Conservation (phyloP, 768 basidiomycete genomes). For the Gautieria morchelliformis region DNA sequence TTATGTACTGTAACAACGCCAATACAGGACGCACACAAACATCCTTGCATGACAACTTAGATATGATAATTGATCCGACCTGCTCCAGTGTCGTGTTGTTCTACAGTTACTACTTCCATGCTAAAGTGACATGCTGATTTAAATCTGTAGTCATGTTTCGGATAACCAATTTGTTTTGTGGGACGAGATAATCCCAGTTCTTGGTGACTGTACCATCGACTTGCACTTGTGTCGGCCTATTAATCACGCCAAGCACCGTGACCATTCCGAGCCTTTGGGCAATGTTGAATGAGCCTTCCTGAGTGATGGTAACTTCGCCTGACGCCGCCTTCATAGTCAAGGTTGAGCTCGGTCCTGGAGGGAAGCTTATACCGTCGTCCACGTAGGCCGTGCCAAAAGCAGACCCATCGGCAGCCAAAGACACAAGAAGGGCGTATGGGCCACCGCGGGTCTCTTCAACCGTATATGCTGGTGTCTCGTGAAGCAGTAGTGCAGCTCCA, state of each 20-base stretch:
- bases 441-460: slow-evolving; percentile 53
- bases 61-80: no score
- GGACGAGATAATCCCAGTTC: slow-evolving; percentile 31
- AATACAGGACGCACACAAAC: no score
- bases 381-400: slow-evolving; percentile 56
- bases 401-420: slow-evolving; percentile 34
- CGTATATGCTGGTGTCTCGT: slow-evolving; percentile 57
- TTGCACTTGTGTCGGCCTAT: slow-evolving; percentile 29
- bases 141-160: slow-evolving; percentile 30
- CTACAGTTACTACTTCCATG: slow-evolving; percentile 22
- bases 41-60: no score
- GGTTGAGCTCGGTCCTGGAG: slow-evolving; percentile 43
- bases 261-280: slow-evolving; percentile 39
- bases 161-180: slow-evolving; percentile 34
- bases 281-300: slow-evolving; percentile 33
- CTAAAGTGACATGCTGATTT: slow-evolving; percentile 27
- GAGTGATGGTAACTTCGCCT: slow-evolving; percentile 28
- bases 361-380: slow-evolving; percentile 59
- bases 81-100: no score
- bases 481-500: slow-evolving; percentile 53
- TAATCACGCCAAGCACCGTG: no score
- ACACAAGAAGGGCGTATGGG: slow-evolving; percentile 54
- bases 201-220: slow-evolving; percentile 27
- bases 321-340: slow-evolving; percentile 34
- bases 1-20: no score